Conservation (phyloP, 179 eudicot species). For the Spergularia azorica region DNA sequence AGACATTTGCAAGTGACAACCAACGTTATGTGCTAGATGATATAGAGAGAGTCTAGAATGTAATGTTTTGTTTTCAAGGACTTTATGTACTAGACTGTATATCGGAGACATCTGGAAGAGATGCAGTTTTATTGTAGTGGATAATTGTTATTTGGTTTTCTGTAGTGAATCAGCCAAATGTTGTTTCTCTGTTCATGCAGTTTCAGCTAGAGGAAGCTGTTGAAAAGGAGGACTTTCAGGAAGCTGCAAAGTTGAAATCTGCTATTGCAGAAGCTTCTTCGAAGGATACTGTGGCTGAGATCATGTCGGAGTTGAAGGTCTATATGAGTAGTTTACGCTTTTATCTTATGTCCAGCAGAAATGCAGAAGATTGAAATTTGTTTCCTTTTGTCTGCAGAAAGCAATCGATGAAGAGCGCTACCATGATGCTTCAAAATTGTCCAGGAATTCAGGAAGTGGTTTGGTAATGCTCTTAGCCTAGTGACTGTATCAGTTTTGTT, state of each 20-base stretch:
- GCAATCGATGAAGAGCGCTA: constrained; percentile 93
- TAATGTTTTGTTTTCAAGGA: too few species aligned
- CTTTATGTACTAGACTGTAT: not conserved
- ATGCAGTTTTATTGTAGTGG: not conserved
- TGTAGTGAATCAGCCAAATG: not conserved
- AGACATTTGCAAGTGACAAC: too few species aligned
- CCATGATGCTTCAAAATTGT: constrained; percentile 88
- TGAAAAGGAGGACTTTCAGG: constrained; percentile 87
- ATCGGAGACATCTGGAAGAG: not conserved
- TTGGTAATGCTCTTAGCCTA: constrained; percentile 58
- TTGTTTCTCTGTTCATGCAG: constrained; percentile 36
- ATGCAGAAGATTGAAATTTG: not conserved
- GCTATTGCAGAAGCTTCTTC: constrained; percentile 78
- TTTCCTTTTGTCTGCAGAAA: constrained; percentile 49
- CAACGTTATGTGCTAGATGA: too few species aligned
- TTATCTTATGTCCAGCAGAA: constrained; percentile 3
- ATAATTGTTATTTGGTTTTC: not conserved
- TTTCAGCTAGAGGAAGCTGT: constrained; percentile 93
- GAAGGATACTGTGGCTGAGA: constrained; percentile 80
- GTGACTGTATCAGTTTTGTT: not conserved
- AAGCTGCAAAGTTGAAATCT: constrained; percentile 81
- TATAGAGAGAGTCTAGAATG: too few species aligned
- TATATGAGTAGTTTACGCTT: constrained; percentile 10
- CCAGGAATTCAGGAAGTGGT: constrained; percentile 78
- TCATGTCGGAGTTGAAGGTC: constrained; percentile 81